These are phyloP conservation scores for Penicillium pulvis DNA, from an alignment of 495 filamentous ascomycete species.

Conservation along the genomic window DNA sequence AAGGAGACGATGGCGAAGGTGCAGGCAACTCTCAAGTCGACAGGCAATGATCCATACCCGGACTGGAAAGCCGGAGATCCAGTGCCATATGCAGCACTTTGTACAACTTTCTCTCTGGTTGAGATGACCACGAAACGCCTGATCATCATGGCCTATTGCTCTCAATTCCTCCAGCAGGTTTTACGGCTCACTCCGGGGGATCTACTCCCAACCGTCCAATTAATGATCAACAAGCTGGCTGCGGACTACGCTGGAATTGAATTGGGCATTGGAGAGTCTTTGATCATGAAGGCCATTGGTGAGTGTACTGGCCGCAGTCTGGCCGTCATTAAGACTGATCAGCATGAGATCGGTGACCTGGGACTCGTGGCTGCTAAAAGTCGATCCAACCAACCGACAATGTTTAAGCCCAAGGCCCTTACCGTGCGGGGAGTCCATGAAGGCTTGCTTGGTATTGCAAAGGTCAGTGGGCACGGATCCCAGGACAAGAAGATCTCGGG, in stretches of 20 bases:
- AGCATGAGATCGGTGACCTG: conserved; percentile 93
- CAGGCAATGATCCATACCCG: conserved; percentile 78
- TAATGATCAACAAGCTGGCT: conserved; percentile 98
- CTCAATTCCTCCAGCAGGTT: conserved; percentile 89
- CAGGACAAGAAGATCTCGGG: conserved; percentile 89
- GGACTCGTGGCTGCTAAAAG: conserved; percentile 95
- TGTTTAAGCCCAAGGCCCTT: conserved; percentile 94
- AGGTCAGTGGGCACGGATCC: conserved; percentile 79
- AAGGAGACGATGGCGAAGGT: conserved; percentile 80
- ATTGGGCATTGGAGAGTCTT: conserved; percentile 91
- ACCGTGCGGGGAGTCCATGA: conserved; percentile 86
- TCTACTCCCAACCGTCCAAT: conserved; percentile 79
- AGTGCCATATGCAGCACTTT: conserved; percentile 92
- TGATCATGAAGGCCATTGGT: conserved; percentile 98
- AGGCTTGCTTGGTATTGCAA: conserved; percentile 86
- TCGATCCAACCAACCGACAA: conserved; percentile 88
- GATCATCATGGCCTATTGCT: conserved; percentile 82
- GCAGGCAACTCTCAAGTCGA: conserved; percentile 71
- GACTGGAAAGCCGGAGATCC: conserved; percentile 90
- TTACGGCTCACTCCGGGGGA: conserved; percentile 87
- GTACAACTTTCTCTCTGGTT: conserved; percentile 89
- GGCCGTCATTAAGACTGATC: conserved; percentile 85
- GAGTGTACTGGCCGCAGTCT: conserved; percentile 90
- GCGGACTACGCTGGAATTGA: conserved; percentile 96
- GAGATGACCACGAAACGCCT: conserved; percentile 92